A percentile compares a stretch with the other conserved stretches of the same genome.
These are phyloP conservation scores for Acanthamoeba culbertsoni DNA, from an alignment of 208 protist species.

Conservation along the genomic window DNA sequence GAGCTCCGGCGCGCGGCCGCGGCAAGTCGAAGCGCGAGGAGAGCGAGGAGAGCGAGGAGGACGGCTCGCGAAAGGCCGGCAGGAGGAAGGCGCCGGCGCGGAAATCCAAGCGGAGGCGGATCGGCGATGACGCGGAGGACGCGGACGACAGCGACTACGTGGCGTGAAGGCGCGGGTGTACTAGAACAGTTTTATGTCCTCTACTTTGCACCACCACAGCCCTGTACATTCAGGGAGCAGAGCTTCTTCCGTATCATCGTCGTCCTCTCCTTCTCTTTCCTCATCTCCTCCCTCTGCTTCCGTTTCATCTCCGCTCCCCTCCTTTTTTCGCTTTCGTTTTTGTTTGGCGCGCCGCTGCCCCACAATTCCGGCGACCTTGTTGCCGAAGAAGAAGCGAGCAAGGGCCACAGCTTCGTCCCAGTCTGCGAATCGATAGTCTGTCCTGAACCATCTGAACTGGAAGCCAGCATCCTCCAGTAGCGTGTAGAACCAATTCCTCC, in stretches of 20 bases:
- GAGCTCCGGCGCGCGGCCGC: too few species aligned
- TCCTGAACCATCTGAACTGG: neutral
- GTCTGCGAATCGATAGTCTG: neutral
- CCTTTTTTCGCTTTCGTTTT: neutral
- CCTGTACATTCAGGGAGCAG: neutral
- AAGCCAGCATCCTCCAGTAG: constrained; percentile 7
- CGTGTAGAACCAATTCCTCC: neutral
- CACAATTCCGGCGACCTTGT: neutral
- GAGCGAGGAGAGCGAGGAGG: neutral
- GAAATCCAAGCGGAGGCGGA: neutral
- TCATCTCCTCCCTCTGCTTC: neutral
- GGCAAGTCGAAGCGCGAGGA: neutral
- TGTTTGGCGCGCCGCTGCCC: neutral
- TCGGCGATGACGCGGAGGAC: neutral
- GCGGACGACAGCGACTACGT: neutral
- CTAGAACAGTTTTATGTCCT: neutral
- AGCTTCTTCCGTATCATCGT: neutral
- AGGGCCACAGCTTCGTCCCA: constrained; percentile 11
- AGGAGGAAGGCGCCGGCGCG: neutral
- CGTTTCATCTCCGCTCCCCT: neutral
- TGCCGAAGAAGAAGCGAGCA: constrained; percentile 19
- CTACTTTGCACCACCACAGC: neutral
- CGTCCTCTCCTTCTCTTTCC: neutral
- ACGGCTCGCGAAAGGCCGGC: neutral
- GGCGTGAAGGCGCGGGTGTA: too few species aligned